A percentile compares a stretch with the other conserved stretches of the same genome.
Evolutionary conservation across 2,329 filamentous ascomycete genomes (phyloP).

Genomic region (Ramularia endophylla): DNA sequence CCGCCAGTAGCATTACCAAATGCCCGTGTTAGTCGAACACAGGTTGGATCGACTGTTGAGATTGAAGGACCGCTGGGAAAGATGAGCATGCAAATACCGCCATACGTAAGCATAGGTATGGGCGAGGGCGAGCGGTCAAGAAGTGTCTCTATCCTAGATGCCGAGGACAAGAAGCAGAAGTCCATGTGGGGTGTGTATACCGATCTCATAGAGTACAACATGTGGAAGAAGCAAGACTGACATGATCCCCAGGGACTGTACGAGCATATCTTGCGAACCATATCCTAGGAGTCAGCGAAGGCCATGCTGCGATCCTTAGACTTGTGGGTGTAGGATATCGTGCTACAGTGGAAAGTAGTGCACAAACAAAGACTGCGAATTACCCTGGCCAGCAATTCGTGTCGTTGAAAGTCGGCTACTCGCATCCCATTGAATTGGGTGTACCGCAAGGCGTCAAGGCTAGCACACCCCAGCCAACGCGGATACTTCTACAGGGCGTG

Average conservation of each 20-base stretch:
- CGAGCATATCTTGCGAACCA: conserved; percentile 87
- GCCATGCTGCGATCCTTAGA: conserved; percentile 86
- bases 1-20: conserved; percentile 51
- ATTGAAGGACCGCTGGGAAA: conserved; percentile 78
- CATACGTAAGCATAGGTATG: conserved; percentile 67
- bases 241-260: conserved; percentile 60
- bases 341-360: conserved; percentile 74
- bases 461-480: conserved; percentile 82
- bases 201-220: background rate
- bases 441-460: conserved; percentile 79
- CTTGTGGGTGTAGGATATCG: conserved; percentile 95
- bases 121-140: conserved; percentile 60
- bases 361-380: conserved; percentile 58
- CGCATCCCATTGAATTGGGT: conserved; percentile 86
- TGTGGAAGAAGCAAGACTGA: background rate
- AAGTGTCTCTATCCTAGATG: conserved; percentile 64
- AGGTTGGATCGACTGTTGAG: conserved; percentile 61
- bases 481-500: conserved; percentile 81
- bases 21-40: conserved; percentile 54
- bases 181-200: conserved; percentile 87
- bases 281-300: conserved; percentile 91
- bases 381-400: conserved; percentile 85
- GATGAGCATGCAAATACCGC: conserved; percentile 70
- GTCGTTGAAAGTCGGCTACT: conserved; percentile 91
- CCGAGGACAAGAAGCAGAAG: conserved; percentile 65